Evolutionary conservation across 768 basidiomycete species (phyloP), one percentile per base, ranked within the genome.

Genomic region (Stropharia rugosoannulata): DNA sequence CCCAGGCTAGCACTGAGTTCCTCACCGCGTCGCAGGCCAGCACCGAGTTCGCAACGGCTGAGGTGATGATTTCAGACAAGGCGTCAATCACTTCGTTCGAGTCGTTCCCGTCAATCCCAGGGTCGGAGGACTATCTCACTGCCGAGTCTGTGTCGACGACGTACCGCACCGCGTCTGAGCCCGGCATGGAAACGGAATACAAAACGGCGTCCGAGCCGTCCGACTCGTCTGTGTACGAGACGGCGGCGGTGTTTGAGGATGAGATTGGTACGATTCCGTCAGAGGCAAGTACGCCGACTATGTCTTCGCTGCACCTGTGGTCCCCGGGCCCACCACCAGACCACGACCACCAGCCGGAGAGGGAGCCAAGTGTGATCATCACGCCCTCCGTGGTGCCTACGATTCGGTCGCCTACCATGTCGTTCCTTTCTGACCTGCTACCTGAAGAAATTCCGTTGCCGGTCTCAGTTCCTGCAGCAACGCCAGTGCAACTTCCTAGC

Each of bases 1-100:
- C 79, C 22, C 77, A 75, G 16, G 81, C 75, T 10, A 83, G 80
- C 55, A 79, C 79, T 7, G 81, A 80, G 2, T 87, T 84, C 29
- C 29, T 32, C 29, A 77, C 79, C 2, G 76, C 75, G 0, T 80
- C 79, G 27, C 77, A 75, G 18, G 81, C 75, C 11, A 83, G 80
- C 56, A 79, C 79, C 7, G 81, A 80, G 1, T 87, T 84, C 59
- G 70, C 78, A 4, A 69, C 68, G 16, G 70, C 68, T 1, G 56
- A 72, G n/a, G 65, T 69, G 7, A 38, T 62, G 19, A 55, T 54
- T 80, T 82, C 69, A 15, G 63, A 66, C 16, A 59, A 62, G 10
- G 61, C 63, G 4, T 71, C 70, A 0, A 64, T 69, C 38, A 60
- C 58, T 2, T 71, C 71, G 0, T 71, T 70, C 53, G 66, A 70